phyloP scores from a whole-genome alignment of 2,329 filamentous ascomycete species.

The Aureobasidium sp. region DNA sequence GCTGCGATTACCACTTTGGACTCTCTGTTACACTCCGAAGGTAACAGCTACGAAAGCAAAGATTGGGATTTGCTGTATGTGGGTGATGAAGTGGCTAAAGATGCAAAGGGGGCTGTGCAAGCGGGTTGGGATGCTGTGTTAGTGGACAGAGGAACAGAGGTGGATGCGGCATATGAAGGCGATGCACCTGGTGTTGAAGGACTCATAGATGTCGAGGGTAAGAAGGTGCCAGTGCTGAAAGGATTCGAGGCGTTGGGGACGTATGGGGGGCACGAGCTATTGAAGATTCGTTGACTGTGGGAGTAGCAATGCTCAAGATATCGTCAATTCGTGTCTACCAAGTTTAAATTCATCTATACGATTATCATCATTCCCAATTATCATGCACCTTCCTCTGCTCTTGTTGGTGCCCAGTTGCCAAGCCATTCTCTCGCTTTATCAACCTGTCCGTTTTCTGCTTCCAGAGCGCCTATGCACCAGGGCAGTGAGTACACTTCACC shows the following conservation, averaged over 20 bases:
- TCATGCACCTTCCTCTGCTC: constrained; percentile 29
- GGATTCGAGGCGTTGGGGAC: neutral
- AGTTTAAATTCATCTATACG: too few species aligned
- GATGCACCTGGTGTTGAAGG: neutral
- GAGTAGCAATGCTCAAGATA: too few species aligned
- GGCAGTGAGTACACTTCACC: constrained; percentile 40
- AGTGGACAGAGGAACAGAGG: constrained; percentile 28
- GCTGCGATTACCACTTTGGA: constrained; percentile 35
- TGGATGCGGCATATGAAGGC: constrained; percentile 5
- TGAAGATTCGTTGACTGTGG: neutral
- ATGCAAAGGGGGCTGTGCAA: constrained; percentile 38
- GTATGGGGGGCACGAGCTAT: neutral
- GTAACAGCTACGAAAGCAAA: constrained; percentile 21
- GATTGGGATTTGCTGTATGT: constrained; percentile 40
- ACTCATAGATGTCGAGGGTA: neutral
- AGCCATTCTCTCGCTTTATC: constrained; percentile 73
- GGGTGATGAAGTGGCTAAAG: constrained; percentile 46
- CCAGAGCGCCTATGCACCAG: constrained; percentile 44
- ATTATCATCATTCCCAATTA: neutral
- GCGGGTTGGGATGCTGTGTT: constrained; percentile 42
- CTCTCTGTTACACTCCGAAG: constrained; percentile 30
- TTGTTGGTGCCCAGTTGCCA: constrained; percentile 70
- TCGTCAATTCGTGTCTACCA: too few species aligned
- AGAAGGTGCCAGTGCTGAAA: neutral
- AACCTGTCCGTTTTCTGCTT: constrained; percentile 49